Evolutionary conservation across 257 asterid genomes (phyloP).

Genomic region (Gentiana dahurica): DNA sequence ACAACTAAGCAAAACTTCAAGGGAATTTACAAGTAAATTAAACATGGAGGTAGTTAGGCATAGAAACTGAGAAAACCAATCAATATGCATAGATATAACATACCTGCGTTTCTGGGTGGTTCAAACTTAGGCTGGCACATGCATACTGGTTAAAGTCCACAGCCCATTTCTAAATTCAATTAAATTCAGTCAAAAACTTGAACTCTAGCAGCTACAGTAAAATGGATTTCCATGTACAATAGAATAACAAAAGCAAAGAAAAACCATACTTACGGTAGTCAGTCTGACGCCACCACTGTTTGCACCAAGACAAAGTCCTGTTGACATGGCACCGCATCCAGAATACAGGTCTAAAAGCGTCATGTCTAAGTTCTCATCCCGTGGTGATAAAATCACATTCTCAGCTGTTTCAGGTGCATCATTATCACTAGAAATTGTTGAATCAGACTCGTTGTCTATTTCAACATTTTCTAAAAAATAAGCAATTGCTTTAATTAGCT

Average conservation of each 20-base stretch:
- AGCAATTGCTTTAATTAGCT: background rate
- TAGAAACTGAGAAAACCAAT: background rate
- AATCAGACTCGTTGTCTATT: constrained; percentile 34
- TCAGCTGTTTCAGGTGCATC: constrained; percentile 12
- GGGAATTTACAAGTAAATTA: too few relatives aligned
- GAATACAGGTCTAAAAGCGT: constrained; percentile 58
- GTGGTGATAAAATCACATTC: too few relatives aligned
- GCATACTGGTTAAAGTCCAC: constrained; percentile 62
- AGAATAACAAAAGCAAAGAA: background rate
- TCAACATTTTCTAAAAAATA: constrained; percentile 25
- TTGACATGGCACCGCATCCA: constrained; percentile 99
- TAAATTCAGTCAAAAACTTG: background rate
- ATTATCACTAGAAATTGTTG: constrained; percentile 49
- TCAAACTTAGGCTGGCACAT: constrained; percentile 52
- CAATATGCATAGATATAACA: background rate
- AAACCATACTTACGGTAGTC: constrained; percentile 42
- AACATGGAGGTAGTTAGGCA: too few relatives aligned
- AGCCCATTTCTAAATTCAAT: constrained; percentile 68
- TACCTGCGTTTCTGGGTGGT: constrained; percentile 82
- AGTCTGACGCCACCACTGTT: constrained; percentile 51
- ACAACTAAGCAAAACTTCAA: too few relatives aligned
- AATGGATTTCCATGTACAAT: background rate
- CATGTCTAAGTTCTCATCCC: constrained; percentile 24
- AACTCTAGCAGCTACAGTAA: background rate
- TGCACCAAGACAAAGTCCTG: constrained; percentile 81